phyloP scores from a whole-genome alignment of 2,329 filamentous ascomycete species.

The Colletotrichum sojae region DNA sequence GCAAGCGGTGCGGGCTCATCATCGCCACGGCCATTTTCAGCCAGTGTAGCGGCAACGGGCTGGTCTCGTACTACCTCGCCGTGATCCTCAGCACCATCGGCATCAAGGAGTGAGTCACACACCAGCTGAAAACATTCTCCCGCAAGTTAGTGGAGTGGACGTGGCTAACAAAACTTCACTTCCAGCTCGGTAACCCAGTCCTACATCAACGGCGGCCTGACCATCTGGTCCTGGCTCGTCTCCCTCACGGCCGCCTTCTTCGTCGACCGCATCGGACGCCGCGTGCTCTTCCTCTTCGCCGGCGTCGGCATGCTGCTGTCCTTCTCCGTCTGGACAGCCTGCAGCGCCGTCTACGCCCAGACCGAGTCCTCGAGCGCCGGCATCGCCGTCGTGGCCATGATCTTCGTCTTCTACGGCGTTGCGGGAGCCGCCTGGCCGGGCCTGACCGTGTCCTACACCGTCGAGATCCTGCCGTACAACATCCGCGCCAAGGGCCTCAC shows the following conservation, averaged over 20 bases:
- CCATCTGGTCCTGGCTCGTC: slow-evolving; percentile 47
- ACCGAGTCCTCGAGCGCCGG: slow-evolving; percentile 26
- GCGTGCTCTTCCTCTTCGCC: slow-evolving; percentile 40
- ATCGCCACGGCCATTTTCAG: slow-evolving; percentile 52
- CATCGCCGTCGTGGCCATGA: slow-evolving; percentile 39
- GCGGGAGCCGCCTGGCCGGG: slow-evolving; percentile 56
- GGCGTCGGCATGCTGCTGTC: slow-evolving; percentile 46
- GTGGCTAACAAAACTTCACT: background rate
- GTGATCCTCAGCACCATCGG: slow-evolving; percentile 29
- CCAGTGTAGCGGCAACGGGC: slow-evolving; percentile 40
- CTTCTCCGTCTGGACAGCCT: slow-evolving; percentile 46
- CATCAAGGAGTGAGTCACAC: slow-evolving; percentile 27
- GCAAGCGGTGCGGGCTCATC: slow-evolving; percentile 41
- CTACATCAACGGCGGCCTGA: slow-evolving; percentile 41
- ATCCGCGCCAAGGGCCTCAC: slow-evolving; percentile 41
- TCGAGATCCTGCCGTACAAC: slow-evolving; percentile 32
- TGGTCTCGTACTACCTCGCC: slow-evolving; percentile 33
- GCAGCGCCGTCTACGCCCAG: slow-evolving; percentile 35
- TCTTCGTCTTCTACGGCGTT: slow-evolving; percentile 40
- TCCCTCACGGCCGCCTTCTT: slow-evolving; percentile 45
- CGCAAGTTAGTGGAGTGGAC: background rate
- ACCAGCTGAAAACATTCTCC: too few relatives aligned
- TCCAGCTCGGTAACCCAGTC: slow-evolving; percentile 26
- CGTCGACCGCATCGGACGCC: slow-evolving; percentile 49
- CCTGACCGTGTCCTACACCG: slow-evolving; percentile 58